Base-by-base conservation (phyloP, 306 rosid genomes). In the Sicyos baderoa region DNA sequence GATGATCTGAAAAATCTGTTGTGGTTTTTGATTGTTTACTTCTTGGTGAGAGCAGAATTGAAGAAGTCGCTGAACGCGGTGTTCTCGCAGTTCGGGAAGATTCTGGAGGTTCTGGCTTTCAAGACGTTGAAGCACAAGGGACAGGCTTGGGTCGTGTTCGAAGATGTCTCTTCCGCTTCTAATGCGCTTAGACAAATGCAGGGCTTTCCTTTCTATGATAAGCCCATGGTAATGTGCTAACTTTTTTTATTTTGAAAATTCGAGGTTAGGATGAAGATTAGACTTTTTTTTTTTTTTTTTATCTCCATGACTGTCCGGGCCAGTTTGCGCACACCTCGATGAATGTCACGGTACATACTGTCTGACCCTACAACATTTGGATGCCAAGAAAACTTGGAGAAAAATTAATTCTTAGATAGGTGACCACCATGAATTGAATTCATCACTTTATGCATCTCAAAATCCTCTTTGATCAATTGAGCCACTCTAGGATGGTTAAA, bases 141-240 rank as follows among this genome's bases (percentile, higher is more conserved):
- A 21, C 99, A 94, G 77, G 97, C 97, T 50, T 94, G 96, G 97
- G 96, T 94, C 8, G 90, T 94, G 45, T 94, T 94, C 76, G 90
- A 94, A 59, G 97, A 88, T n/a, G 87, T 77, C 2, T 61, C 86
- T 60, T 94, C 97, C 22, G 97, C 99, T 79, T 57, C 96, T 73
- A 94, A 88, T 80, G 96, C 99, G 32, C 86, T 90, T 56, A 84
- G 96, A 77, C 92, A 94, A 79, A 90, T 94, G 99, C 99, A 94
- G 72, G 97, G 95, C 72, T 94, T 94, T 73, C 99, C 99, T 51
- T 94, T 94, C 75, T 94, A 94, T 35, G 97, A 94, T 76, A 94
- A 88, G 74, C 99, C 96, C 68, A 94, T 91, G 96, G 97, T 91
- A 81, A 7, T 53, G 6, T 35, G 5, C 42, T 35, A 35, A 35